A percentile compares a stretch with the other conserved stretches of the same genome.
Evolutionary conservation across 2,329 filamentous ascomycete genomes (phyloP).

Genomic region (Endothia cerciana): DNA sequence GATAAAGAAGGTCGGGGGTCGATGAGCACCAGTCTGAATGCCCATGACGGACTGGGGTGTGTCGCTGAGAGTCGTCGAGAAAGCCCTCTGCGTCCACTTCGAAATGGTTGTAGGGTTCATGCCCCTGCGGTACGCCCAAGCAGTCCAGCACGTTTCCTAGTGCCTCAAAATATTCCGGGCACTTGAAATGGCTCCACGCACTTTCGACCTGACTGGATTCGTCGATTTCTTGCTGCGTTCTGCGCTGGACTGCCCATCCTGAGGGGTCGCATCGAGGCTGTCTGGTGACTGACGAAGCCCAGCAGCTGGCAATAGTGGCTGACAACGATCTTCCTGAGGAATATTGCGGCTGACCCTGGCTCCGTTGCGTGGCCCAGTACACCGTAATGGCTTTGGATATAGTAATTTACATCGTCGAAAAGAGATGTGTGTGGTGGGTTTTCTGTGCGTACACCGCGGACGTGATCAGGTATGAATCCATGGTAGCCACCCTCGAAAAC

Average conservation of each 20-base stretch:
- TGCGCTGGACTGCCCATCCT: constrained; percentile 19
- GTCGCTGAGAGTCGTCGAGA: too few species aligned
- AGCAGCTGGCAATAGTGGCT: constrained; percentile 26
- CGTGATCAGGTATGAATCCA: constrained; percentile 20
- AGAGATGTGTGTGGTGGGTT: background rate
- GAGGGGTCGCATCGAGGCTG: constrained; percentile 23
- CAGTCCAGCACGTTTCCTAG: constrained; percentile 15
- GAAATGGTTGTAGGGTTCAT: constrained; percentile 8
- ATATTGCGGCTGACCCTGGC: constrained; percentile 2
- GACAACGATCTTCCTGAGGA: constrained; percentile 16
- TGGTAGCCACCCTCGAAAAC: constrained; percentile 20
- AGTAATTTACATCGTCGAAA: constrained; percentile 14
- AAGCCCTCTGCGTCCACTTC: background rate
- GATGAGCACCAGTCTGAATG: constrained; percentile 15
- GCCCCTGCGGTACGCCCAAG: constrained; percentile 13
- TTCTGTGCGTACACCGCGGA: background rate
- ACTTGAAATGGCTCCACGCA: constrained; percentile 25
- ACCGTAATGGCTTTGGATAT: background rate
- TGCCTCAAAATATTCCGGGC: constrained; percentile 24
- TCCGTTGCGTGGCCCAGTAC: background rate
- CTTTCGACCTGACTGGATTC: constrained; percentile 24
- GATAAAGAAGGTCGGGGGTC: constrained; percentile 12
- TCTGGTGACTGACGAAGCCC: constrained; percentile 23
- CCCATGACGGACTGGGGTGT: background rate
- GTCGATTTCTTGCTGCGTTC: constrained; percentile 17